phyloP scores from a whole-genome alignment of 352 stramenopile species.

The Elongisporangium undulatum region DNA sequence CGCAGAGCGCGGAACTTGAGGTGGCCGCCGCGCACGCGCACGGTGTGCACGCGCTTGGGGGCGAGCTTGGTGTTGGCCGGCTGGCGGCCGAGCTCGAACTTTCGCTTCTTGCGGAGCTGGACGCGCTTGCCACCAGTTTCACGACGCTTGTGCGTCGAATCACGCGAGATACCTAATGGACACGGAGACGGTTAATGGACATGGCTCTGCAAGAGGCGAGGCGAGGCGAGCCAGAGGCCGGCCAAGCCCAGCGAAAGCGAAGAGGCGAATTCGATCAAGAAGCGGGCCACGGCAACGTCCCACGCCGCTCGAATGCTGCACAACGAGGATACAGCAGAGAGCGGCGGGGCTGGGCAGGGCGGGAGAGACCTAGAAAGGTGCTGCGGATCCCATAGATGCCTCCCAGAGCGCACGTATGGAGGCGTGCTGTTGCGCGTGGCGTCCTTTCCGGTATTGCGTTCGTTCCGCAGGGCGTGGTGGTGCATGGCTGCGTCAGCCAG shows the following conservation, averaged over 20 bases:
- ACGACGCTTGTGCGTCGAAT: conserved; percentile 99
- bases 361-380: neutral
- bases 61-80: conserved; percentile 98
- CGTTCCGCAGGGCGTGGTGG: neutral
- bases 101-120: conserved; percentile 98
- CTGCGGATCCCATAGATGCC: neutral
- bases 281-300: conserved; percentile 7
- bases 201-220: neutral
- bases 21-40: conserved; percentile 97
- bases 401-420: neutral
- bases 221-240: neutral
- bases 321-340: conserved; percentile 89
- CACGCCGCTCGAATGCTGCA: conserved; percentile 79
- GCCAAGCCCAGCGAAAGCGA: conserved; percentile 1
- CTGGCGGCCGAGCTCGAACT: conserved; percentile 98
- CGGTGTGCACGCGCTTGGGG: conserved; percentile 94
- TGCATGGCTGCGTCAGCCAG: conserved; percentile 18
- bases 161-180: conserved; percentile 98
- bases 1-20: conserved; percentile 98
- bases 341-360: neutral
- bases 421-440: neutral
- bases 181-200: conserved; percentile 6
- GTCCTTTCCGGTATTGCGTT: neutral
- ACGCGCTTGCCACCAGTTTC: conserved; percentile 98
- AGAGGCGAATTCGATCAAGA: conserved; percentile 10